Percentiles rank a stretch among this genome's conserved stretches.
phyloP scores from a whole-genome alignment of 139 green algal genomes.

The Bryopsis sp. region DNA sequence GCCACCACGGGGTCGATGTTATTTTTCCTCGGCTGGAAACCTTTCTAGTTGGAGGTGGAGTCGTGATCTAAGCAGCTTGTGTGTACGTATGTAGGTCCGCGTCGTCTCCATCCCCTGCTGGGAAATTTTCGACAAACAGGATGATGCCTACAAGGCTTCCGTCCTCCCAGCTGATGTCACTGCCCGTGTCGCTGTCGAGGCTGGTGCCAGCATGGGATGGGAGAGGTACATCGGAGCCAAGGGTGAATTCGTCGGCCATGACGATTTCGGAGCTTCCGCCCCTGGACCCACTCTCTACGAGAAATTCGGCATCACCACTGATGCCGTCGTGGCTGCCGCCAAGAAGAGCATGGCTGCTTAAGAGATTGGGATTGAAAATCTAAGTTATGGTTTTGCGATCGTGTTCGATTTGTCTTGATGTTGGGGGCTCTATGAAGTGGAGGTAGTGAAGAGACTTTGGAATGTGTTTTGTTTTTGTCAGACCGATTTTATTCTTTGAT shows the following conservation, averaged over 20 bases:
- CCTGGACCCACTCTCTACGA: slow-evolving; percentile 85
- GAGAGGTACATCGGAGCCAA: slow-evolving; percentile 68
- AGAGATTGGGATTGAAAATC: too few relatives aligned
- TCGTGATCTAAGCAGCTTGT: not conserved
- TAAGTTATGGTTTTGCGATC: too few relatives aligned
- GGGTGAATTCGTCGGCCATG: slow-evolving; percentile 56
- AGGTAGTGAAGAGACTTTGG: too few relatives aligned
- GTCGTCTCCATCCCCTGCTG: slow-evolving; percentile 94
- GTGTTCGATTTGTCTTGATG: too few relatives aligned
- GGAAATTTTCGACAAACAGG: slow-evolving; percentile 96
- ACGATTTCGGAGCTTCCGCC: slow-evolving; percentile 90
- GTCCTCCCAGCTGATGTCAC: slow-evolving; percentile 67
- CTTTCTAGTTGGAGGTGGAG: too few relatives aligned
- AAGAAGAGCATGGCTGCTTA: slow-evolving; percentile 40
- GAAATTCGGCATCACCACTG: slow-evolving; percentile 88
- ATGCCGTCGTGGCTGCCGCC: slow-evolving; percentile 59
- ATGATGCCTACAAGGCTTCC: slow-evolving; percentile 54
- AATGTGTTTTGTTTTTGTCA: too few relatives aligned
- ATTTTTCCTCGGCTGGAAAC: too few relatives aligned
- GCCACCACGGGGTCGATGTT: too few relatives aligned
- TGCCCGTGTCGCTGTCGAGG: slow-evolving; percentile 84
- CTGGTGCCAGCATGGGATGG: slow-evolving; percentile 88
- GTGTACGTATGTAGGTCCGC: too few relatives aligned
- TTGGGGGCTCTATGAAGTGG: too few relatives aligned
- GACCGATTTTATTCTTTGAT: too few relatives aligned